Conservation (phyloP, 768 basidiomycete genomes). For the Suillus fuscotomentosus region DNA sequence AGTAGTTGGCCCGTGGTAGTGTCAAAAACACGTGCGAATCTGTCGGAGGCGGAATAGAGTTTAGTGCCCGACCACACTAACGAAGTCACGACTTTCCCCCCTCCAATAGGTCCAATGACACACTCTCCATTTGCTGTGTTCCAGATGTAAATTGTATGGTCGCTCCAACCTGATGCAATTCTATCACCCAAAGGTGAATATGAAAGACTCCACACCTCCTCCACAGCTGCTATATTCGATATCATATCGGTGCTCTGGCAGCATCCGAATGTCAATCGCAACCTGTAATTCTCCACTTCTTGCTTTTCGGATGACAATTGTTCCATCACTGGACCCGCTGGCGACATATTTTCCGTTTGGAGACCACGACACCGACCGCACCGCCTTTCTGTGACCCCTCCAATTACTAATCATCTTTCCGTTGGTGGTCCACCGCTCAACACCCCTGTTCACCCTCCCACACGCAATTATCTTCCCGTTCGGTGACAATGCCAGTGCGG, state of each 20-base stretch:
- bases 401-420: neutral
- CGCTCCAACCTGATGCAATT: neutral
- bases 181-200: neutral
- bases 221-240: too few relatives aligned
- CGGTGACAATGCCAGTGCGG: neutral
- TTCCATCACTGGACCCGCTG: neutral
- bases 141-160: neutral
- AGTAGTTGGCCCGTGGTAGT: neutral
- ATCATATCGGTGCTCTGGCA: too few relatives aligned
- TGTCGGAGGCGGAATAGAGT: neutral
- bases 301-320: neutral
- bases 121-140: neutral
- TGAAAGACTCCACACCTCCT: neutral
- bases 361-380: neutral
- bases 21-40: neutral
- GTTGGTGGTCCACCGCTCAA: neutral
- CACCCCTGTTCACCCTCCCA: neutral
- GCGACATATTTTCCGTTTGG: neutral
- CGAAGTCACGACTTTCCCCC: neutral
- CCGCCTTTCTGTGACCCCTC: neutral
- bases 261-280: too few relatives aligned
- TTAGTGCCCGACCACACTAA: neutral
- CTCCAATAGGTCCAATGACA: neutral
- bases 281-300: neutral
- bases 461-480: neutral